A percentile compares a stretch with the other conserved stretches of the same genome.
Conservation (phyloP, 495 filamentous ascomycete genomes). For the Penicillium chermesinum region DNA sequence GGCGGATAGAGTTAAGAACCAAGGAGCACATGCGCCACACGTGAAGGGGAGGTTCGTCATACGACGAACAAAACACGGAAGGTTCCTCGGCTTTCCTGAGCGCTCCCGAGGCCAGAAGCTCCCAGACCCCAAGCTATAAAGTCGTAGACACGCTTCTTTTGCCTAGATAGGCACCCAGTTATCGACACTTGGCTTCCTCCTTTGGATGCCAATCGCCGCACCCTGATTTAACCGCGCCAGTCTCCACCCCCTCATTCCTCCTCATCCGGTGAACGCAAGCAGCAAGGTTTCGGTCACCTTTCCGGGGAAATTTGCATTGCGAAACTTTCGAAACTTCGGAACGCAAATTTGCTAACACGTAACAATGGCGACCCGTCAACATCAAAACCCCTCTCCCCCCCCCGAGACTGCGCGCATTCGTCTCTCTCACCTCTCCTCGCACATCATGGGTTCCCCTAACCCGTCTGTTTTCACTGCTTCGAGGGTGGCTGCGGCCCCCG, state of each 20-base stretch:
- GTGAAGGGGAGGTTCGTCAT: conserved; percentile 1
- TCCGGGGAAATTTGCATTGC: conserved; percentile 17
- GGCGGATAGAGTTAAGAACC: no score
- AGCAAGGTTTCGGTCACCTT: conserved; percentile 23
- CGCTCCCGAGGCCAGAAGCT: background rate
- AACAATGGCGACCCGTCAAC: conserved; percentile 14
- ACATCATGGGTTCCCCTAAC: conserved; percentile 42
- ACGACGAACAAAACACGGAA: background rate
- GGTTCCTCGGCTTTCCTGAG: background rate
- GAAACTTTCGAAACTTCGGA: no score
- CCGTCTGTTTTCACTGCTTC: conserved; percentile 71
- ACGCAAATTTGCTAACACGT: no score
- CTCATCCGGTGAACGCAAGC: conserved; percentile 31
- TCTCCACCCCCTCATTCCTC: conserved; percentile 23
- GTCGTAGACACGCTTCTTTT: background rate
- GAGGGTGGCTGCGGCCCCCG: conserved; percentile 81
- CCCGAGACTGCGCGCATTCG: conserved; percentile 27
- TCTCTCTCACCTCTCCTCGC: conserved; percentile 38
- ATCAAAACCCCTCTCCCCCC: conserved; percentile 18
- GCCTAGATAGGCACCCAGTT: background rate
- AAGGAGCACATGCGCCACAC: no score
- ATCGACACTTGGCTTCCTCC: no score
- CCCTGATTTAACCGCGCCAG: conserved; percentile 14
- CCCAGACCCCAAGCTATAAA: background rate
- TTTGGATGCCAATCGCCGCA: conserved; percentile 1